phyloP scores from a whole-genome alignment of 176 grass and related monocot species.

The Urochloa ruziziensis region DNA sequence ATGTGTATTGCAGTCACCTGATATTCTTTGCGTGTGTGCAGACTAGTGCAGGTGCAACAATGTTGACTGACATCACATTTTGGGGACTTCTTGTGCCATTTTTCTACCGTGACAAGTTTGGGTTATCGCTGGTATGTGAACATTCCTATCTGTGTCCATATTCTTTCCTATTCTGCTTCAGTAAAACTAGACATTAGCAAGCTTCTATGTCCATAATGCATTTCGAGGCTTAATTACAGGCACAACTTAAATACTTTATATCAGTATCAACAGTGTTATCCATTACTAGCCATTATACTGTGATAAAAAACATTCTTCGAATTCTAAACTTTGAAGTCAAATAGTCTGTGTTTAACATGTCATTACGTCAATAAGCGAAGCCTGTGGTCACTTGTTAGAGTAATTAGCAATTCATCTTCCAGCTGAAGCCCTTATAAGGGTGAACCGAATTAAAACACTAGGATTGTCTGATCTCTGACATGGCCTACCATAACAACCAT shows the following conservation, averaged over 20 bases:
- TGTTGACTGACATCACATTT: slow-evolving; percentile 80
- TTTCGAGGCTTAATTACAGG: neutral
- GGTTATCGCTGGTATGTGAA: slow-evolving; percentile 52
- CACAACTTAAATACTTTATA: neutral
- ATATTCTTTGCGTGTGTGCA: slow-evolving; percentile 28
- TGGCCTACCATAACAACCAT: neutral
- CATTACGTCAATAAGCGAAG: neutral
- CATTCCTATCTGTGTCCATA: neutral
- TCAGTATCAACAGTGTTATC: neutral
- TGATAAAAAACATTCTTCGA: neutral
- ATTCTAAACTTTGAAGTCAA: neutral
- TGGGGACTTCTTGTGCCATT: slow-evolving; percentile 92
- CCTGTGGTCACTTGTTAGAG: neutral
- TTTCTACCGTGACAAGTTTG: slow-evolving; percentile 56
- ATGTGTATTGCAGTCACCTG: neutral
- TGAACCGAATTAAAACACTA: neutral
- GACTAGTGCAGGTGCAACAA: slow-evolving; percentile 74
- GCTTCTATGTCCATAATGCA: neutral
- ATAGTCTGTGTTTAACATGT: neutral
- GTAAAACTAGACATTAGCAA: neutral
- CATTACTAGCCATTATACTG: neutral
- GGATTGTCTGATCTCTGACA: neutral
- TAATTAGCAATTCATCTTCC: neutral
- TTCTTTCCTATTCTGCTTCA: slow-evolving; percentile 10
- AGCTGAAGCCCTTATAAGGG: neutral